Percentiles rank a stretch among this genome's conserved stretches.
phyloP scores from a whole-genome alignment of 2,329 filamentous ascomycete species.

The Paracoccidioides lutzii region DNA sequence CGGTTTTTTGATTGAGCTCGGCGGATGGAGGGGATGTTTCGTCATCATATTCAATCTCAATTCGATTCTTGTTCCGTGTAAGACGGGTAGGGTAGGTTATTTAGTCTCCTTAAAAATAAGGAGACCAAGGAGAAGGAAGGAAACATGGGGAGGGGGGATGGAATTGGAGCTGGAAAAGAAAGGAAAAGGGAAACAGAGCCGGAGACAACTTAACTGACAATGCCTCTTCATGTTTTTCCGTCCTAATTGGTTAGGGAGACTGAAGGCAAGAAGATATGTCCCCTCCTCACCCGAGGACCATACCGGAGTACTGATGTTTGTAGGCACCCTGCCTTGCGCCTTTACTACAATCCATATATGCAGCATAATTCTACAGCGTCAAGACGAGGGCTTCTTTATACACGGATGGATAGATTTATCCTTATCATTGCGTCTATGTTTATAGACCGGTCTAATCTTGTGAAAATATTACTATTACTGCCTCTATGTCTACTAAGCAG shows the following conservation, averaged over 20 bases:
- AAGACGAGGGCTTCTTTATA: not conserved
- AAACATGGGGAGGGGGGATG: not conserved
- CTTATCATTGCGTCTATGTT: too few species aligned
- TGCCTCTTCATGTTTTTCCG: not conserved
- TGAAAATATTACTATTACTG: too few species aligned
- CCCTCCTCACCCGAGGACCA: not conserved
- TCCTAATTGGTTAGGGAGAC: not conserved
- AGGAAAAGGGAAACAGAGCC: not conserved
- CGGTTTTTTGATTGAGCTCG: not conserved
- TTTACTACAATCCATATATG: not conserved
- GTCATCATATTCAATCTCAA: not conserved
- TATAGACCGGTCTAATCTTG: too few species aligned
- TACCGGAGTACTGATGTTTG: not conserved
- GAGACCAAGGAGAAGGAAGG: not conserved
- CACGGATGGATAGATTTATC: not conserved
- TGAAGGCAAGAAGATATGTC: not conserved
- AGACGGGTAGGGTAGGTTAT: not conserved
- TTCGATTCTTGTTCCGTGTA: too few species aligned
- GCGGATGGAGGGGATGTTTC: not conserved
- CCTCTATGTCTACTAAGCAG: too few species aligned
- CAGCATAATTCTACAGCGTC: not conserved
- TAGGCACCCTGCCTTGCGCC: not conserved
- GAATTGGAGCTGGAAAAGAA: not conserved
- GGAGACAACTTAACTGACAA: not conserved
- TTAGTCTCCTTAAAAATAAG: not conserved